Conservation (phyloP, 345 rosid genomes). For the Gossypium ekmanianum region DNA sequence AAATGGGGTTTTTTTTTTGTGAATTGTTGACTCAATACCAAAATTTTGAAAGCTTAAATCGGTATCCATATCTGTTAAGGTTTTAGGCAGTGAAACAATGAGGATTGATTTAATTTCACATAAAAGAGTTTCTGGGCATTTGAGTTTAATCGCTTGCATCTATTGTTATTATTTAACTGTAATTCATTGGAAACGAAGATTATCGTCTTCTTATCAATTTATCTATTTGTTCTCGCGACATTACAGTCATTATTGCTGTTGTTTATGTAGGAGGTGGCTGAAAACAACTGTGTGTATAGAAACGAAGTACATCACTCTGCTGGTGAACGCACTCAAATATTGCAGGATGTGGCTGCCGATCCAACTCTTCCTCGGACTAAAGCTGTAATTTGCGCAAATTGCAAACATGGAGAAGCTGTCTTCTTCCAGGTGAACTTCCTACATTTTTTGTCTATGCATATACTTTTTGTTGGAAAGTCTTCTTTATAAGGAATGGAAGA, state of each 20-base stretch:
- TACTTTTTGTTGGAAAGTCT: background rate
- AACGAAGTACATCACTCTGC: slow-evolving; percentile 70
- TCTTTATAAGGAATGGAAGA: background rate
- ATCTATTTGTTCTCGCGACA: background rate
- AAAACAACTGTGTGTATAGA: slow-evolving; percentile 53
- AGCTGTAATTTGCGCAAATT: slow-evolving; percentile 43
- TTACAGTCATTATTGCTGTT: background rate
- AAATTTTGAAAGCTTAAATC: background rate
- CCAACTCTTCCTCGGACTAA: slow-evolving; percentile 84
- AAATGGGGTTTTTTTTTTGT: slow-evolving; percentile 7
- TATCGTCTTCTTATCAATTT: background rate
- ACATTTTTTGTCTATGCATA: background rate
- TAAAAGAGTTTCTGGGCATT: background rate
- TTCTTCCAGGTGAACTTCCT: slow-evolving; percentile 57
- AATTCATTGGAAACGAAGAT: too few relatives aligned
- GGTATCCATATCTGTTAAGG: background rate
- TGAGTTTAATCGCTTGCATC: background rate
- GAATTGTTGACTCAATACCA: background rate
- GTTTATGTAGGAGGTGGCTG: slow-evolving; percentile 53
- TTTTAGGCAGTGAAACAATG: background rate
- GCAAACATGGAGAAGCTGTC: slow-evolving; percentile 62
- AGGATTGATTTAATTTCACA: background rate
- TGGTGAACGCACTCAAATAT: slow-evolving; percentile 59
- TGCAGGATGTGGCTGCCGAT: slow-evolving; percentile 70
- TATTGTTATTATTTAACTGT: background rate